A percentile compares a stretch with the other conserved stretches of the same genome.
These are phyloP conservation scores for Cystofilobasidium macerans DNA, from an alignment of 768 basidiomycete species.

Conservation along the genomic window DNA sequence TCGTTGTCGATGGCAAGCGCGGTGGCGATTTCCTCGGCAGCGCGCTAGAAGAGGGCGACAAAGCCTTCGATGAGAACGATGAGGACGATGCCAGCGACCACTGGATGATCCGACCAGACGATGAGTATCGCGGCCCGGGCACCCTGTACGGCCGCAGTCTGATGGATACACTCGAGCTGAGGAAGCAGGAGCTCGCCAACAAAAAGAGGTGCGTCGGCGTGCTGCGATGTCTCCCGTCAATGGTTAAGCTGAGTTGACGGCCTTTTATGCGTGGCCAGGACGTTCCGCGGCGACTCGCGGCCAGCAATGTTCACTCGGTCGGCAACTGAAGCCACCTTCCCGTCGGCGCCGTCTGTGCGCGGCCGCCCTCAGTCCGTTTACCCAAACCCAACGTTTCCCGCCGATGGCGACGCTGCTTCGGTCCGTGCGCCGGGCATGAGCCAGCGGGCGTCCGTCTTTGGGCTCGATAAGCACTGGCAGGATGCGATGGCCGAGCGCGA, in stretches of 20 bases:
- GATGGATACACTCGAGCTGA: slow-evolving; percentile 25
- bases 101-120: background rate
- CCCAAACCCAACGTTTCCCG: slow-evolving; percentile 20
- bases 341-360: background rate
- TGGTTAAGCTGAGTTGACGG: background rate
- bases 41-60: slow-evolving; percentile 23
- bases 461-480: slow-evolving; percentile 24
- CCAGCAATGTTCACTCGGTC: slow-evolving; percentile 25
- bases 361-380: slow-evolving; percentile 16
- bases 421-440: slow-evolving; percentile 7
- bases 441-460: slow-evolving; percentile 17
- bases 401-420: background rate
- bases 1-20: slow-evolving; percentile 26
- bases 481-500: slow-evolving; percentile 19
- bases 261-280: background rate
- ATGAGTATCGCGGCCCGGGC: slow-evolving; percentile 22
- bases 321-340: background rate
- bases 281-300: slow-evolving; percentile 22
- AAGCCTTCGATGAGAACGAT: slow-evolving; percentile 17
- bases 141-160: slow-evolving; percentile 25
- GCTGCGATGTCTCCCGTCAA: background rate
- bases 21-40: slow-evolving; percentile 19
- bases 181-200: slow-evolving; percentile 16
- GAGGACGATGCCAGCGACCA: slow-evolving; percentile 13
- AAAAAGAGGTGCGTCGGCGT: slow-evolving; percentile 18